These are phyloP conservation scores for Annona cherimola DNA, from an alignment of 164 flowering plant genomes.

Conservation along the genomic window DNA sequence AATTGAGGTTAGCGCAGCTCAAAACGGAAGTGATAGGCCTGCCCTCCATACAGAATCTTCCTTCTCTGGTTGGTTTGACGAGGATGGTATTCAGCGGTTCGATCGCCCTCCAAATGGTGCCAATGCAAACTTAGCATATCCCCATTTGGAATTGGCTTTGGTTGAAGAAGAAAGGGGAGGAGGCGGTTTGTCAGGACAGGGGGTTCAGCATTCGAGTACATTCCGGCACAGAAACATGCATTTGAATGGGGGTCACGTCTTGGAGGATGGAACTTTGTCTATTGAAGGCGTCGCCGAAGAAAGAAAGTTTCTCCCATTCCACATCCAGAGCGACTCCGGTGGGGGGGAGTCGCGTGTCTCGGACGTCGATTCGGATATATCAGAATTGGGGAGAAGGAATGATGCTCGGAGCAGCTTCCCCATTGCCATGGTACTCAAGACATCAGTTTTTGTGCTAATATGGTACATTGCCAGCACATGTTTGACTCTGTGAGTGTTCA, in stretches of 20 bases:
- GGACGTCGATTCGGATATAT: slow-evolving; percentile 17
- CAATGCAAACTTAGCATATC: slow-evolving; percentile 28
- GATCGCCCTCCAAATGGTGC: slow-evolving; percentile 16
- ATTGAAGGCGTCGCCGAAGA: slow-evolving; percentile 27
- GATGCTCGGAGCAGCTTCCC: slow-evolving; percentile 31
- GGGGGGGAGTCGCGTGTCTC: slow-evolving; percentile 28
- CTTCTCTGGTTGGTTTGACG: slow-evolving; percentile 55
- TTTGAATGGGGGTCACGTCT: slow-evolving; percentile 27
- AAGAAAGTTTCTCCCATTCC: slow-evolving; percentile 46
- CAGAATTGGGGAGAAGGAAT: slow-evolving; percentile 10
- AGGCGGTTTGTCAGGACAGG: slow-evolving; percentile 20
- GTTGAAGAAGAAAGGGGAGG: slow-evolving; percentile 21
- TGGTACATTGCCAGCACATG: slow-evolving; percentile 91
- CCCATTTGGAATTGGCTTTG: slow-evolving; percentile 50
- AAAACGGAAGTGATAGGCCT: slow-evolving; percentile 14
- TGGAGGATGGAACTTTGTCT: slow-evolving; percentile 22
- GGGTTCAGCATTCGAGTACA: slow-evolving; percentile 15
- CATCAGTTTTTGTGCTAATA: slow-evolving; percentile 64
- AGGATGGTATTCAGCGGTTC: slow-evolving; percentile 28
- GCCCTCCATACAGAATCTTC: slow-evolving; percentile 49
- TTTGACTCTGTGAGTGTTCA: slow-evolving; percentile 76
- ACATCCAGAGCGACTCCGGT: slow-evolving; percentile 43
- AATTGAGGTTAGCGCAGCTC: slow-evolving; percentile 4
- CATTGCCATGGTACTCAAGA: slow-evolving; percentile 58
- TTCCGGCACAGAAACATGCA: slow-evolving; percentile 30